A percentile compares a stretch with the other conserved stretches of the same genome.
phyloP scores from a whole-genome alignment of 768 basidiomycete genomes.

The Vararia minispora region DNA sequence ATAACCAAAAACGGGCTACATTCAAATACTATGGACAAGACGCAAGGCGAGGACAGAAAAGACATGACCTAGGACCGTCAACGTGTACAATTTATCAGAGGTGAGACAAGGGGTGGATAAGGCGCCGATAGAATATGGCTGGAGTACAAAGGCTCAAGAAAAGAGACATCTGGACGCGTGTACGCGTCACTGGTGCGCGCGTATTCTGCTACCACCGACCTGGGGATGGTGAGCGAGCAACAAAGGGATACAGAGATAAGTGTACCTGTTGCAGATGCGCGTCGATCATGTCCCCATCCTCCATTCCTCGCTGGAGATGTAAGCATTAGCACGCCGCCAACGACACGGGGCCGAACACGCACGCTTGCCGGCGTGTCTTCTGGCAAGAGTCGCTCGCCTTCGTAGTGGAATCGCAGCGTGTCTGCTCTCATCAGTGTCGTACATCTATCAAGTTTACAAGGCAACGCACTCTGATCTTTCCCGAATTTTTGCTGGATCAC shows the following conservation, averaged over 20 bases:
- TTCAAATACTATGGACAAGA: no score
- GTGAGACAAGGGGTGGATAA: slow-evolving; percentile 3
- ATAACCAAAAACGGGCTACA: no score
- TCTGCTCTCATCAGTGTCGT: slow-evolving; percentile 3
- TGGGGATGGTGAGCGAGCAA: no score
- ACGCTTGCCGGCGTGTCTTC: slow-evolving; percentile 11
- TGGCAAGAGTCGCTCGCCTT: slow-evolving; percentile 10
- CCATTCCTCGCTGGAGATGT: slow-evolving; percentile 6
- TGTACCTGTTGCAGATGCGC: slow-evolving; percentile 11
- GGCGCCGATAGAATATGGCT: slow-evolving; percentile 6
- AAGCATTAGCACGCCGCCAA: slow-evolving; percentile 2
- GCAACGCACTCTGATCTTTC: slow-evolving; percentile 11
- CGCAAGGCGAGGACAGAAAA: no score
- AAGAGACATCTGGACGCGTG: not conserved
- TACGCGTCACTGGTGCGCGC: no score
- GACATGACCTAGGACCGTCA: no score
- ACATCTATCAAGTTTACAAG: not conserved
- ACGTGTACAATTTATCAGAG: slow-evolving; percentile 4
- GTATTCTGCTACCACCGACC: no score
- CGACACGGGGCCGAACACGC: not conserved
- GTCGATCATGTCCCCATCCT: slow-evolving; percentile 12
- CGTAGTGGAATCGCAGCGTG: slow-evolving; percentile 11
- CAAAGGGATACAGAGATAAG: no score
- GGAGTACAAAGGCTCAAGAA: not conserved
- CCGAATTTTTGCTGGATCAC: slow-evolving; percentile 12